A percentile compares a stretch with the other conserved stretches of the same genome.
These are phyloP conservation scores for Agaricus bisporus DNA, from an alignment of 768 basidiomycete genomes.

Conservation along the genomic window DNA sequence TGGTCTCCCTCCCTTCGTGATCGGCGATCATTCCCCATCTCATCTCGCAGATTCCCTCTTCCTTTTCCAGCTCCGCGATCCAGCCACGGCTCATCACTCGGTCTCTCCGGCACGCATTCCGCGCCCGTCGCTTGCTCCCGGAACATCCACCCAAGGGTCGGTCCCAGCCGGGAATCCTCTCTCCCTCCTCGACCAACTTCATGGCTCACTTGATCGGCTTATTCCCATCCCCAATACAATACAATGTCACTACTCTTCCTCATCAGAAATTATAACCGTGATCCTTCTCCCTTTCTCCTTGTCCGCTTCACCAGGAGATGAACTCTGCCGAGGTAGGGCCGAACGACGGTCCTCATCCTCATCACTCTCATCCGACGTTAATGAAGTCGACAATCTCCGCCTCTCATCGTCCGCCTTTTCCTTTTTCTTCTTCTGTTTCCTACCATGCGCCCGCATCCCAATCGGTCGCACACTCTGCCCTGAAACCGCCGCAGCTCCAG, in stretches of 20 bases:
- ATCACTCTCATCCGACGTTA: background rate
- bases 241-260: conserved; percentile 2
- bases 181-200: no score
- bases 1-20: conserved; percentile 40
- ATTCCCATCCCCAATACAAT: background rate
- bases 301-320: background rate
- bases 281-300: background rate
- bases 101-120: background rate
- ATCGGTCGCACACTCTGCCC: conserved; percentile 28
- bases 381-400: background rate
- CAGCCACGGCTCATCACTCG: background rate
- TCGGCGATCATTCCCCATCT: conserved; percentile 49
- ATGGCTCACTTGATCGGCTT: no score
- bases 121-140: background rate
- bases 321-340: background rate
- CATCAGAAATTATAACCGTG: conserved; percentile 6
- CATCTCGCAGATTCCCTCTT: conserved; percentile 25
- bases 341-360: background rate
- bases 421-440: conserved; percentile 45
- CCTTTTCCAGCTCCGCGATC: conserved; percentile 25
- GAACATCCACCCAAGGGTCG: background rate
- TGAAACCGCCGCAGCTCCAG: conserved; percentile 19
- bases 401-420: conserved; percentile 35
- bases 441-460: conserved; percentile 47
- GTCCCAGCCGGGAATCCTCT: no score